Percentiles rank a stretch among this genome's conserved stretches.
These are phyloP conservation scores for Dysphania ambrosioides DNA, from an alignment of 148 eudicot species.

Conservation along the genomic window DNA sequence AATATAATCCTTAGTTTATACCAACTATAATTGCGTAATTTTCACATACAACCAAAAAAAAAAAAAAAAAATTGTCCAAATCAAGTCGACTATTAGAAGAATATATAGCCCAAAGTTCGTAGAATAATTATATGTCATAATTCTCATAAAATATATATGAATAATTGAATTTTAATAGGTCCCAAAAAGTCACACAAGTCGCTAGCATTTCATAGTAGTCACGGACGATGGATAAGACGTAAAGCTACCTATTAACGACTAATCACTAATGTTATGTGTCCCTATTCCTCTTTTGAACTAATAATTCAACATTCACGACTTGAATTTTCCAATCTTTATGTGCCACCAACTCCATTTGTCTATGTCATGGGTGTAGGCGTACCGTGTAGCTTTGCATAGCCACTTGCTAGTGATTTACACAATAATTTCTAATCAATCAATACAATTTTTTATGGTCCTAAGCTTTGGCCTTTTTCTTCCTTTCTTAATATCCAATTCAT, in stretches of 20 bases:
- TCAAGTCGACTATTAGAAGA: background rate
- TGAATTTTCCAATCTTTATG: background rate
- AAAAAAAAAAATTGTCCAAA: no score
- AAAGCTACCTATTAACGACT: background rate
- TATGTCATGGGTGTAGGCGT: background rate
- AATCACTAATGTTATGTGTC: background rate
- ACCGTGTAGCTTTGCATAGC: background rate
- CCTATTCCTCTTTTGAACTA: background rate
- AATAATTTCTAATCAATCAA: background rate
- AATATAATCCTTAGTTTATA: no score
- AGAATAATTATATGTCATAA: no score
- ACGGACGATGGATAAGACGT: background rate
- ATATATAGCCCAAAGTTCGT: no score
- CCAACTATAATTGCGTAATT: no score
- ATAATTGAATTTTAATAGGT: background rate
- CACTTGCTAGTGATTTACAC: background rate
- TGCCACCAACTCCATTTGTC: background rate
- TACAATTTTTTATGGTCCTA: background rate
- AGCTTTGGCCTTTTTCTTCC: background rate
- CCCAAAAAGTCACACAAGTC: background rate
- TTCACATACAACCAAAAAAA: no score
- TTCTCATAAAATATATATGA: no score
- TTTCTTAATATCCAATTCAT: background rate
- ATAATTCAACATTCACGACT: background rate
- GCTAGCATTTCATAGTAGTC: background rate